Base-by-base conservation (phyloP, 768 basidiomycete genomes). In the Hygrocybe coccinea region DNA sequence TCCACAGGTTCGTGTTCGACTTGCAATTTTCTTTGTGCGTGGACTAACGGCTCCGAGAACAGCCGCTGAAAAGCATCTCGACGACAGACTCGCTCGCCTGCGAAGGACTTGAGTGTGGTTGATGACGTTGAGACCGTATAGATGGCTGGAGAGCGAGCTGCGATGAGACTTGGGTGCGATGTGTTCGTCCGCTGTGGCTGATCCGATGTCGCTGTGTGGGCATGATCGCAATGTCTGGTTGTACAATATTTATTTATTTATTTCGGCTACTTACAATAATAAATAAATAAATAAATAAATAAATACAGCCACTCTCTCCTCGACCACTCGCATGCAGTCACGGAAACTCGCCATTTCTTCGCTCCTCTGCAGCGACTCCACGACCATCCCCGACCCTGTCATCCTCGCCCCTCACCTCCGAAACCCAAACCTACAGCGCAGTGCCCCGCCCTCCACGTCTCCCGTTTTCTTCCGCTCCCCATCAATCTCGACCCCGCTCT, bases 111-210 rank as follows among this genome's bases (percentile, higher is more conserved):
- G 81, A 64, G 85, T 74, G 78, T 81, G 77, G 36, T 87, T 85
- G 79, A 89, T 80, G 89, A 91, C 82, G 75, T 82, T 77, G 89
- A 86, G 89, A 91, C 86, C 89, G 89, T 91, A 79, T 66, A 73
- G 71, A 69, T 66, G 77, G 85, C 86, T 88, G 89, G 81, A 89
- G 89, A 91, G 64, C 56, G 66, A 79, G 45, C 56, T 45, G 45
- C 71, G 82, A 89, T 84, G 85, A 81, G 88, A 88, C 86, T 87
- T 90, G 89, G 89, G 89, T 91, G 89, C 89, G 89, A 79, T 77
- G 75, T 69, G 69, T 64, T 70, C 74, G 67, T 64, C 45, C 19
- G 37, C 45, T 51, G 50, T 57, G 71, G 71, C 76, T 72, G 77
- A 90, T 87, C n/a, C 82, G 82, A 79, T 79, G 82, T 74, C 69